These are phyloP conservation scores for Dorcoceras hygrometricum DNA, from an alignment of 257 asterid genomes.

Conservation along the genomic window DNA sequence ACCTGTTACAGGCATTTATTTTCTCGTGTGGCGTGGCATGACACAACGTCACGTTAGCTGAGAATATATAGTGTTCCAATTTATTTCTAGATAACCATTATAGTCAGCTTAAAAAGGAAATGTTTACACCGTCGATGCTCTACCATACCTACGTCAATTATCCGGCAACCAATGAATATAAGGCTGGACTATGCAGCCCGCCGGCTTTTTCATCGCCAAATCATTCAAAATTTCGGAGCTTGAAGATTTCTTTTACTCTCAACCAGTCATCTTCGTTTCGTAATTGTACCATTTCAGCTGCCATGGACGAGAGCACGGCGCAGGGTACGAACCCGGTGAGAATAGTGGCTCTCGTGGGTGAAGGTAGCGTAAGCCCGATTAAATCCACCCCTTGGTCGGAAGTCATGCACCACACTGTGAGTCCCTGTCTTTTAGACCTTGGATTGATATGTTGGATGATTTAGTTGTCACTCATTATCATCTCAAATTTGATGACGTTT, in stretches of 20 bases:
- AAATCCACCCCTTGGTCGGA: slow-evolving; percentile 82
- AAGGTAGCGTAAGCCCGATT: slow-evolving; percentile 76
- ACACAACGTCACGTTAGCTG: no score
- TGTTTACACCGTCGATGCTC: no score
- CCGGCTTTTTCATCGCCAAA: slow-evolving; percentile 23
- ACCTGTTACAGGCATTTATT: no score
- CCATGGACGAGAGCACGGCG: slow-evolving; percentile 20
- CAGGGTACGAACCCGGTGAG: slow-evolving; percentile 42
- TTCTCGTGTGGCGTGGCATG: no score
- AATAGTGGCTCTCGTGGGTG: slow-evolving; percentile 78
- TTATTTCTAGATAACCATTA: no score
- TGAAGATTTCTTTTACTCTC: no score
- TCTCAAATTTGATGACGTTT: no score
- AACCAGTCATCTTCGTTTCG: neutral
- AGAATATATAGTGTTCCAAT: no score
- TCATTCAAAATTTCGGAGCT: no score
- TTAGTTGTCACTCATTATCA: neutral
- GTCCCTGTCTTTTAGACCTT: slow-evolving; percentile 15
- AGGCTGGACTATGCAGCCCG: slow-evolving; percentile 18
- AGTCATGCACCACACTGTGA: slow-evolving; percentile 81
- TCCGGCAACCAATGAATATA: no score
- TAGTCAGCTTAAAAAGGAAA: no score
- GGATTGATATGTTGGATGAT: neutral
- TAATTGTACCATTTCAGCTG: slow-evolving; percentile 18
- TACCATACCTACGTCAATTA: no score